Evolutionary conservation across 306 rosid species (phyloP), one percentile per base, ranked within the genome.

Genomic region (Abrus pulchellus): DNA sequence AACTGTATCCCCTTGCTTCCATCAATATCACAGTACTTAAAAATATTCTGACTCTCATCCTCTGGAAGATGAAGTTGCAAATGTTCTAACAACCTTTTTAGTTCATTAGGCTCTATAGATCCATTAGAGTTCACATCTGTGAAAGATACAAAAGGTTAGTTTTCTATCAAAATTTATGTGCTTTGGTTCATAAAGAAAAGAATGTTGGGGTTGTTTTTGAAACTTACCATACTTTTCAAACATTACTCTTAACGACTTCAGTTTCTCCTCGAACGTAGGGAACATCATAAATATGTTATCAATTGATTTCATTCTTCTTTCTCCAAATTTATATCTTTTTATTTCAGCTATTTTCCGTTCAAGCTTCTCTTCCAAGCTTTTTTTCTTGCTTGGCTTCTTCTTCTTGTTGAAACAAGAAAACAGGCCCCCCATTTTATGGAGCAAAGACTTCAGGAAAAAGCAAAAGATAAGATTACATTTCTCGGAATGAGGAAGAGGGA

Each of bases 121-220:
- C 92, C 98, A 80, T 90, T 91, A 6, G 94, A 91, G 84, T 94
- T 97, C 81, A 88, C 95, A 76, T 92, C 98, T 94, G 66, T 57
- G 84, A 55, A 84, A 82, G 7, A 83, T 40, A 78, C 49, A 68
- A 45, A 7, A 34, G 11, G 34, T 67, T 47, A 85, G 11, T 66
- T 82, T 73, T 44, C 74, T 47, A 27, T 48, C 11, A 57, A 76
- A 7, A 68, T 8, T 41, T 7, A 56, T 56, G 45, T 49, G 41
- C 45, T 3, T 3, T 34, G 50, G 32, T 64, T 12, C 73, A 76
- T 7, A 62, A 32, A 50, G 68, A 66, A 68, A 67, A 67, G 7
- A 59, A 50, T 53, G 20, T 43, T 74, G 48, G 13, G 64, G 44
- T 8, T 59, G 38, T 56, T 30, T 14, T 74, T 76, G 55, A 38